Percentiles rank a stretch among this genome's conserved stretches.
phyloP scores from a whole-genome alignment of 2,329 filamentous ascomycete genomes.

The Fusarium burgessii region DNA sequence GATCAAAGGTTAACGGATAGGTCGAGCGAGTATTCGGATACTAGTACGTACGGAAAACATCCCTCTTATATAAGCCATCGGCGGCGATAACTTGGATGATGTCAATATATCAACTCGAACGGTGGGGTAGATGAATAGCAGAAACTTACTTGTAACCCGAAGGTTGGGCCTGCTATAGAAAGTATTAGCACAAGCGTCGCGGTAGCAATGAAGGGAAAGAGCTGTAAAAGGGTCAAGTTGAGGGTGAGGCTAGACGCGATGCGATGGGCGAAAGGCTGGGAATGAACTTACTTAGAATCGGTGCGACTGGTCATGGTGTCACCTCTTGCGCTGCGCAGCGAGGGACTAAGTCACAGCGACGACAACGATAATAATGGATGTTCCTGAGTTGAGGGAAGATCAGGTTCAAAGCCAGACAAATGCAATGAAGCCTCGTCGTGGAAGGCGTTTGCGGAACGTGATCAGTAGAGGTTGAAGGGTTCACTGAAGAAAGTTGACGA shows the following conservation, averaged over 20 bases:
- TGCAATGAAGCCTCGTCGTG: conserved; percentile 35
- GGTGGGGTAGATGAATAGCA: conserved; percentile 39
- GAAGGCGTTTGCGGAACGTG: conserved; percentile 28
- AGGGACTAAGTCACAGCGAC: conserved; percentile 45
- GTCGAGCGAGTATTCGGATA: neutral
- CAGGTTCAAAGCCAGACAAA: conserved; percentile 29
- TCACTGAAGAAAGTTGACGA: conserved; percentile 46
- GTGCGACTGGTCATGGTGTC: conserved; percentile 52
- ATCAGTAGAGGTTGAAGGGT: conserved; percentile 29
- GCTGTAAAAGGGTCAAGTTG: neutral
- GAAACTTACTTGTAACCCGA: conserved; percentile 85
- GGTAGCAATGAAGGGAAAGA: conserved; percentile 1
- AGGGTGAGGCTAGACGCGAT: conserved; percentile 12
- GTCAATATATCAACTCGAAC: conserved; percentile 52
- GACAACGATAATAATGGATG: conserved; percentile 30
- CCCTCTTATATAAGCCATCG: conserved; percentile 97
- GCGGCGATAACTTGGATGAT: conserved; percentile 87
- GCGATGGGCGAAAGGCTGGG: conserved; percentile 23
- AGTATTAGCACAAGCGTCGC: conserved; percentile 48
- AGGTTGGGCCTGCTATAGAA: conserved; percentile 80
- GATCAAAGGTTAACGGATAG: conserved; percentile 46
- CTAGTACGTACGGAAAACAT: conserved; percentile 91
- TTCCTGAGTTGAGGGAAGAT: conserved; percentile 14
- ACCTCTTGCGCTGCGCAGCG: conserved; percentile 45
- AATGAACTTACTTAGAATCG: conserved; percentile 53